Evolutionary conservation across 2,329 filamentous ascomycete genomes (phyloP).

Genomic region (Calonectria multiphialidica): DNA sequence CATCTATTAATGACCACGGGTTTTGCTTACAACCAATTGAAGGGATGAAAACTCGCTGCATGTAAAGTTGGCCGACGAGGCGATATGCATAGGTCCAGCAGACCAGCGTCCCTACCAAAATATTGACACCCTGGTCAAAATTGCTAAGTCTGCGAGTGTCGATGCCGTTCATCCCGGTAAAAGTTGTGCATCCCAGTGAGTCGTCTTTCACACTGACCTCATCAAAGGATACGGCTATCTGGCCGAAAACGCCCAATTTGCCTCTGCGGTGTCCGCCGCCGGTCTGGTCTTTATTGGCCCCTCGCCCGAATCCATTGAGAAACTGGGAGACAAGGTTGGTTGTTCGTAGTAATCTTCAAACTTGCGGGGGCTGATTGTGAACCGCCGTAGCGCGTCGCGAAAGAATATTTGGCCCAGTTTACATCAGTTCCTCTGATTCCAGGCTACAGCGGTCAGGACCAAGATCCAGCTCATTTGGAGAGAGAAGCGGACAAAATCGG

Average conservation of each 20-base stretch:
- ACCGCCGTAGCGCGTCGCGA: neutral
- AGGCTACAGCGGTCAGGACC: neutral
- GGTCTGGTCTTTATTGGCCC: constrained; percentile 71
- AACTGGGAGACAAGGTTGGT: constrained; percentile 32
- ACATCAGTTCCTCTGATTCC: constrained; percentile 24
- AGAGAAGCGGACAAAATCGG: constrained; percentile 33
- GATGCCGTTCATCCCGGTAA: constrained; percentile 31
- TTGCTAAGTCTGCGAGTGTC: constrained; percentile 45
- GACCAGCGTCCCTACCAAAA: constrained; percentile 23
- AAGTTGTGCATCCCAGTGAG: neutral
- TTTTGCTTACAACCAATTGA: neutral
- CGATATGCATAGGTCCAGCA: constrained; percentile 24
- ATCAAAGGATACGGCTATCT: constrained; percentile 28
- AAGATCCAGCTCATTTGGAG: constrained; percentile 9
- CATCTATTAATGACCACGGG: neutral
- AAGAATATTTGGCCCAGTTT: neutral
- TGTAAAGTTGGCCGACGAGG: constrained; percentile 28
- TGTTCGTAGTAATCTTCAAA: constrained; percentile 18
- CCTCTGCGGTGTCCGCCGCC: constrained; percentile 59
- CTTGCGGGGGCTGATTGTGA: neutral
- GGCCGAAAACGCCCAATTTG: constrained; percentile 67
- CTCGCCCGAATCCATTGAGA: constrained; percentile 54
- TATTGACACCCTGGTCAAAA: constrained; percentile 20
- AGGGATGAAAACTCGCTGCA: constrained; percentile 28
- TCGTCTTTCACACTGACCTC: neutral